Evolutionary conservation across 2,329 filamentous ascomycete species (phyloP).

Genomic region (Ceratocystis diversiconidia): DNA sequence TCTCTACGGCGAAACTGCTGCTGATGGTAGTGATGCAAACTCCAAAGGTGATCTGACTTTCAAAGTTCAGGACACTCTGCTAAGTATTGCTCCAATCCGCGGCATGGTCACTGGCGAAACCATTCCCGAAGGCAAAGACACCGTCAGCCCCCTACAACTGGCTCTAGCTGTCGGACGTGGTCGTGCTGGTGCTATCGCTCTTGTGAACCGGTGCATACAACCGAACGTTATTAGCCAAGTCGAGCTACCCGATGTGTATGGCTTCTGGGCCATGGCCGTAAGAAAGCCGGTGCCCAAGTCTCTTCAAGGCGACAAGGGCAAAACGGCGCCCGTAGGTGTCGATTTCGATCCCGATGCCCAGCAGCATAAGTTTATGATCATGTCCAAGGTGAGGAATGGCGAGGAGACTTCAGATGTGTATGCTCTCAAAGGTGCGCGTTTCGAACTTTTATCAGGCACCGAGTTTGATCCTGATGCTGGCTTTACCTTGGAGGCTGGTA

Average conservation of each 20-base stretch:
- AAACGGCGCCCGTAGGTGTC: constrained; percentile 35
- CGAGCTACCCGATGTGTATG: constrained; percentile 57
- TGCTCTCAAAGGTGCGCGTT: constrained; percentile 54
- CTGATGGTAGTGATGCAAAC: constrained; percentile 18
- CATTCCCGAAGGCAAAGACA: constrained; percentile 28
- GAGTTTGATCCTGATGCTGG: constrained; percentile 89
- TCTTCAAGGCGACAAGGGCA: constrained; percentile 32
- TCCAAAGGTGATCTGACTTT: constrained; percentile 53
- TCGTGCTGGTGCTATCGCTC: constrained; percentile 53
- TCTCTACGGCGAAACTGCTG: constrained; percentile 33
- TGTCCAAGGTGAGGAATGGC: constrained; percentile 57
- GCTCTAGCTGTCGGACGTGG: constrained; percentile 49
- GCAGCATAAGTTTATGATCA: constrained; percentile 69
- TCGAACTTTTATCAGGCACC: constrained; percentile 63
- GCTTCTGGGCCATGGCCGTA: constrained; percentile 67
- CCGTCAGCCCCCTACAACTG: constrained; percentile 33
- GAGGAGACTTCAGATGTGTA: constrained; percentile 70
- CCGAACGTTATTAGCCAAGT: constrained; percentile 57
- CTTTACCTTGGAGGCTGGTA: constrained; percentile 71
- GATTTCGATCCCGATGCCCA: constrained; percentile 43
- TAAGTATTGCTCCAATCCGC: constrained; percentile 66
- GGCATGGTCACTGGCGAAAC: constrained; percentile 55
- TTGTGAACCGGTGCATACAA: constrained; percentile 65
- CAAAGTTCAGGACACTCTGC: constrained; percentile 59
- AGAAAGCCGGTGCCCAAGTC: constrained; percentile 52